Evolutionary conservation across 2,329 filamentous ascomycete species (phyloP).

Genomic region (Neonectria neomacrospora): DNA sequence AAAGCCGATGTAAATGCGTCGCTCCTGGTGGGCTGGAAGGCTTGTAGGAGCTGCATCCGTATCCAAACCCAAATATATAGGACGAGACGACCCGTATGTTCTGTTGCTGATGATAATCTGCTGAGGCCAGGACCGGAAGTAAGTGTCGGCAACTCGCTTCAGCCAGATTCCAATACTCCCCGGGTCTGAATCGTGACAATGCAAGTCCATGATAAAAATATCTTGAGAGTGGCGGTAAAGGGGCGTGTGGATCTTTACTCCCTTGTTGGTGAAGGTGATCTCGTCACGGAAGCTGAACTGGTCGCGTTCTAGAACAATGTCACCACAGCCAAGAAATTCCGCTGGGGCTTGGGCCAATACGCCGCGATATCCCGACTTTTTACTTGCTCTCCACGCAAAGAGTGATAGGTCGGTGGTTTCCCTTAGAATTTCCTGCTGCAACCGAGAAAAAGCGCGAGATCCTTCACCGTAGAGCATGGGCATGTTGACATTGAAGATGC

Average conservation of each 20-base stretch:
- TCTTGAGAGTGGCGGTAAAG: too few relatives aligned
- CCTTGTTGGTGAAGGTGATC: constrained; percentile 1
- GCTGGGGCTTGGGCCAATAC: not conserved
- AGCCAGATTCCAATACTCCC: not conserved
- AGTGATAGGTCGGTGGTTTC: not conserved
- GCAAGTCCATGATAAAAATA: not conserved
- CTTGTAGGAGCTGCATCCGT: not conserved
- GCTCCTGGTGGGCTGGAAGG: not conserved
- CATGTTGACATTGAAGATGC: not conserved
- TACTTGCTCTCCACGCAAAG: not conserved
- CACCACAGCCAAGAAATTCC: not conserved
- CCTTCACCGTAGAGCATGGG: constrained; percentile 1
- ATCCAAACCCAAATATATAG: not conserved
- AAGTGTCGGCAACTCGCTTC: not conserved
- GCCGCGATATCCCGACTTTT: not conserved
- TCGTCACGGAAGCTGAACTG: constrained; percentile 1
- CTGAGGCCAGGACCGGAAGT: not conserved
- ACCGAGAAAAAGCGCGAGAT: not conserved
- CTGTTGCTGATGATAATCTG: too few relatives aligned
- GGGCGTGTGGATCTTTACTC: not conserved
- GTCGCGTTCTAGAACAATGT: not conserved
- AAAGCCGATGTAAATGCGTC: not conserved
- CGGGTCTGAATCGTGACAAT: not conserved
- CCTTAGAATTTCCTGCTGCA: not conserved
- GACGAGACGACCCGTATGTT: too few relatives aligned